Evolutionary conservation across 2,329 filamentous ascomycete species (phyloP), one percentile per base, ranked within the genome.

Genomic region (Verticillium isaacii): DNA sequence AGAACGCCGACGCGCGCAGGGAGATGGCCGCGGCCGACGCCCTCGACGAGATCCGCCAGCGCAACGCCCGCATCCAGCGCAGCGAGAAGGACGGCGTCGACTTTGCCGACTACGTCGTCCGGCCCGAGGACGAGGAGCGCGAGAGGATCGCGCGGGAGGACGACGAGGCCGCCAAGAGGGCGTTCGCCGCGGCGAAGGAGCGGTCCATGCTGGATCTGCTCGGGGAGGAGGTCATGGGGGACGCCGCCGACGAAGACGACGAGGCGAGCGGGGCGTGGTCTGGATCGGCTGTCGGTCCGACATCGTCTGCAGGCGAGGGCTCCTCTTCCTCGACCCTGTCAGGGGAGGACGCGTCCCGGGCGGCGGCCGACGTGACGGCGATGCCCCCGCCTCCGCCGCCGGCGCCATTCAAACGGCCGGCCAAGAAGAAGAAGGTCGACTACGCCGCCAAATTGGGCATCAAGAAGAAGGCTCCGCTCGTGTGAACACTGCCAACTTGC

Each of bases 21-120:
- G 95, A 99, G 76, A 99, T 99, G 93, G 92, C 91, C 19, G 92
- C 97, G 55, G 95, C 95, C 2, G 95, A 99, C 79, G 94, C 93
- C 8, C 78, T 99, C 61, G 95, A 99, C 74, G 93, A 97, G 77
- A 97, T 99, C 62, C 83, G 94, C 61, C 94, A 91, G 59, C 81
- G 94, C 66, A 99, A 99, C 77, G 95, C 95, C 8, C 83, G 93
- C 65, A 87, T 95, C 58, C 92, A 96, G 74, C 84, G 90, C 66
- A 89, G 89, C 9, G 85, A 87, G 61, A 86, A 87, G 70, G 88
- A 92, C 63, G 87, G 86, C 2, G 80, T 86, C 3, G 86, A 89
- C 61, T 85, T 86, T 23, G 73, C 72, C 32, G 82, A 85, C 6
- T 80, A 82, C 3, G 79, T 86, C 1, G 78, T 82, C 60, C 72